phyloP scores from a whole-genome alignment of 176 grass and related monocot species.

The Carex littledalei region DNA sequence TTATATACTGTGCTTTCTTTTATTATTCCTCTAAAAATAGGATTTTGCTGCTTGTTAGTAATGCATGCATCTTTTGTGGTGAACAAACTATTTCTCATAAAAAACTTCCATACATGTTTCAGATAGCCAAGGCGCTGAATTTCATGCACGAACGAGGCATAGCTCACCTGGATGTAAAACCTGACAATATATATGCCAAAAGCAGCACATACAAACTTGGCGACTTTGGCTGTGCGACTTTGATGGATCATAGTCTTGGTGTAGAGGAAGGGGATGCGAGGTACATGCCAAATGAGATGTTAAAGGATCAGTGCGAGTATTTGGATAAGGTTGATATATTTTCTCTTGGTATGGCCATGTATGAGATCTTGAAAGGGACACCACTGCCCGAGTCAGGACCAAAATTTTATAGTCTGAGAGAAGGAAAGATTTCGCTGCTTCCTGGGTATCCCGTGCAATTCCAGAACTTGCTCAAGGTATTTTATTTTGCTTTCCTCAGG shows the following conservation, averaged over 20 bases:
- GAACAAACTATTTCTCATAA: background rate
- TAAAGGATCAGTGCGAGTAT: conserved; percentile 82
- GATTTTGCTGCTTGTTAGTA: background rate
- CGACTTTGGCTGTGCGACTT: conserved; percentile 88
- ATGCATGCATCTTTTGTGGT: background rate
- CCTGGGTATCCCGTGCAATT: conserved; percentile 79
- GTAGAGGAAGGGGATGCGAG: conserved; percentile 94
- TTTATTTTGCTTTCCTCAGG: conserved; percentile 7
- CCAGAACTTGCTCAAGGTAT: conserved; percentile 87
- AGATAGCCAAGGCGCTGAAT: conserved; percentile 79
- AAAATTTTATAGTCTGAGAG: conserved; percentile 68
- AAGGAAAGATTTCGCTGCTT: conserved; percentile 81
- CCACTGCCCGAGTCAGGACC: conserved; percentile 59
- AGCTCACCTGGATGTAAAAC: conserved; percentile 93
- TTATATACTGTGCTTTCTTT: background rate
- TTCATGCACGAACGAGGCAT: conserved; percentile 74
- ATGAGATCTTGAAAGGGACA: conserved; percentile 80
- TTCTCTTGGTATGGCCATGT: conserved; percentile 64
- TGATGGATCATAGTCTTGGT: conserved; percentile 51
- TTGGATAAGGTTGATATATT: conserved; percentile 97
- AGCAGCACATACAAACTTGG: conserved; percentile 80
- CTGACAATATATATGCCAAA: conserved; percentile 87
- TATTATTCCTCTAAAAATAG: background rate
- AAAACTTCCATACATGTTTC: conserved; percentile 15
- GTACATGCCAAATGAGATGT: conserved; percentile 92